Conservation (phyloP, 2,329 filamentous ascomycete species). For the Phialophora macrospora region DNA sequence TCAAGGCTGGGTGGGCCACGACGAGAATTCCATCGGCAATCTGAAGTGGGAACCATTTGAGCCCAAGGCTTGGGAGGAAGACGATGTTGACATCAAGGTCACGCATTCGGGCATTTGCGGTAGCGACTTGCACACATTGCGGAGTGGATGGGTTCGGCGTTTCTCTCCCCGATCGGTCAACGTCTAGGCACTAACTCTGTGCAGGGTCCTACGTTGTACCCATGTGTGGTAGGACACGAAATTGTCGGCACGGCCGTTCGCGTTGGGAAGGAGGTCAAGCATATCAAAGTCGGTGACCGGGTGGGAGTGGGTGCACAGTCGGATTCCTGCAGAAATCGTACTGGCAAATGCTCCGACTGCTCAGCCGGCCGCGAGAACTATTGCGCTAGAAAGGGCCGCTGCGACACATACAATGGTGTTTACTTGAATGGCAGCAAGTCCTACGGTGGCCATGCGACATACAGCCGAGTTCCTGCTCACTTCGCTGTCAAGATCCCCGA, state of each 20-base stretch:
- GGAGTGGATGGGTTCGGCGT: slow-evolving; percentile 34
- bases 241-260: slow-evolving; percentile 65
- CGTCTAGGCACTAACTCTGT: background rate
- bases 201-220: slow-evolving; percentile 38
- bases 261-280: slow-evolving; percentile 53
- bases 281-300: slow-evolving; percentile 65
- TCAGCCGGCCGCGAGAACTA: slow-evolving; percentile 49
- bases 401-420: slow-evolving; percentile 63
- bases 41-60: background rate
- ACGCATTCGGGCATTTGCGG: slow-evolving; percentile 71
- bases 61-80: slow-evolving; percentile 7
- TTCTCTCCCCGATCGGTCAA: background rate
- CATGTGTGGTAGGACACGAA: slow-evolving; percentile 66
- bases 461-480: slow-evolving; percentile 57
- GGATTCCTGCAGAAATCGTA: slow-evolving; percentile 53
- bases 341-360: slow-evolving; percentile 60
- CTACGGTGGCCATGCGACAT: slow-evolving; percentile 68
- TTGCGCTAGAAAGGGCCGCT: slow-evolving; percentile 1
- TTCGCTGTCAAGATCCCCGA: slow-evolving; percentile 49
- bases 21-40: background rate
- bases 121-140: slow-evolving; percentile 57
- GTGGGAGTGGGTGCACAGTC: slow-evolving; percentile 68
- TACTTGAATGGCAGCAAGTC: slow-evolving; percentile 66
- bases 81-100: slow-evolving; percentile 68
- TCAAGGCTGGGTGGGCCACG: slow-evolving; percentile 2